These are phyloP conservation scores for Daldinia sp. DNA, from an alignment of 2,329 filamentous ascomycete genomes.

Conservation along the genomic window DNA sequence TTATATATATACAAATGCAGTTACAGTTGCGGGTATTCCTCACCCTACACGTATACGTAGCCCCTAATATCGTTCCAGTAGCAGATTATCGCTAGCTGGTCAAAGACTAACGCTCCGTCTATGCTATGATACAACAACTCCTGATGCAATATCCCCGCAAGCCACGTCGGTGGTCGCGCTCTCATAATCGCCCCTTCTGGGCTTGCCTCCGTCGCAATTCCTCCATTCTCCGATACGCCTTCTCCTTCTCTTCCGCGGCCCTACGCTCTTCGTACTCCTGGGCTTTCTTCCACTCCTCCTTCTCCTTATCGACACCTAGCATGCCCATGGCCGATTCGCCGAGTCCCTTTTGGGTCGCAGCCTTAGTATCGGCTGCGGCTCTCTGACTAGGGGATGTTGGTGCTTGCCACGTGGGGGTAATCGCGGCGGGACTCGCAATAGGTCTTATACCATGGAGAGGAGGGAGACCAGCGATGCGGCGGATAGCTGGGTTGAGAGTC, in stretches of 20 bases:
- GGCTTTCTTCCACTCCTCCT: constrained; percentile 44
- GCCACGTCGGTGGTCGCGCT: background rate
- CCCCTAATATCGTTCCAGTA: background rate
- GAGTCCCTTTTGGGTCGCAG: constrained; percentile 15
- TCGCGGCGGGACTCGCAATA: background rate
- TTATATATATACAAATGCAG: constrained; percentile 29
- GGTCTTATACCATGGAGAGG: constrained; percentile 44
- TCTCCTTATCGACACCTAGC: constrained; percentile 40
- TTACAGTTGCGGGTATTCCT: constrained; percentile 24
- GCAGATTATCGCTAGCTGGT: constrained; percentile 3
- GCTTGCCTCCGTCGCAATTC: constrained; percentile 40
- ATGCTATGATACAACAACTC: constrained; percentile 37
- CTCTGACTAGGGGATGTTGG: constrained; percentile 40
- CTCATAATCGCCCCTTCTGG: constrained; percentile 21
- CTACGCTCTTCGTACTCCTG: constrained; percentile 49
- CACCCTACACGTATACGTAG: constrained; percentile 7
- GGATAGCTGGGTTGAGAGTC: constrained; percentile 57
- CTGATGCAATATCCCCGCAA: constrained; percentile 14
- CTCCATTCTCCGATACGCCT: constrained; percentile 50
- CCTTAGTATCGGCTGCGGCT: background rate
- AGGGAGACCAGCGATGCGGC: constrained; percentile 56
- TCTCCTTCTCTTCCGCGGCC: constrained; percentile 55
- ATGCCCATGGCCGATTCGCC: constrained; percentile 41
- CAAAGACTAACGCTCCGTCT: constrained; percentile 16
- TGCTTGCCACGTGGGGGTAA: constrained; percentile 51